phyloP scores from a whole-genome alignment of 2,329 filamentous ascomycete genomes.

The Paradendryphiella salina region DNA sequence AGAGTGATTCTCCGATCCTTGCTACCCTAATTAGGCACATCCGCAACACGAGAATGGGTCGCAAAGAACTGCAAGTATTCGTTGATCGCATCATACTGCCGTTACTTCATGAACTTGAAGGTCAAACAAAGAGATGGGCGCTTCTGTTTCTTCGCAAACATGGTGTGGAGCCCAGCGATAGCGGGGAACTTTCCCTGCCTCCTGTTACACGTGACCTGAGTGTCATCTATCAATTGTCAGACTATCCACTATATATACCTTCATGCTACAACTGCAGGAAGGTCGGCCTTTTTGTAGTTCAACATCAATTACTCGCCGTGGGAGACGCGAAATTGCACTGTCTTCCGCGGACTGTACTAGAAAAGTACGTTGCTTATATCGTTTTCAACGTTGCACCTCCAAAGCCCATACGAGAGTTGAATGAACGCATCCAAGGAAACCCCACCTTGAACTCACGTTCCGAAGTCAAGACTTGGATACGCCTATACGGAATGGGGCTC shows the following conservation, averaged over 20 bases:
- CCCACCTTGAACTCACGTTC: constrained; percentile 2
- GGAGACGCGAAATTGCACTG: background rate
- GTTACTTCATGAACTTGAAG: constrained; percentile 13
- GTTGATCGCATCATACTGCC: constrained; percentile 30
- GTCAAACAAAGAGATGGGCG: constrained; percentile 28
- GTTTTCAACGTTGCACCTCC: constrained; percentile 30
- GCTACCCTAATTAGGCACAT: constrained; percentile 2
- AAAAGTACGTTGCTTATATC: constrained; percentile 27
- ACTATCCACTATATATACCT: too few species aligned
- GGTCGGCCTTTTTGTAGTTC: too few species aligned
- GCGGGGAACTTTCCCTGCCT: constrained; percentile 15
- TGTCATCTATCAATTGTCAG: constrained; percentile 8
- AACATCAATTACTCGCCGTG: constrained; percentile 6
- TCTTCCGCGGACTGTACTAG: constrained; percentile 27
- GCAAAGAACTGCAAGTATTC: constrained; percentile 7
- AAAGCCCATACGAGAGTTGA: constrained; percentile 23
- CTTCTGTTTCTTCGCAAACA: constrained; percentile 33
- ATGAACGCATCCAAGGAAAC: constrained; percentile 18
- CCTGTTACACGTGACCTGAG: constrained; percentile 12
- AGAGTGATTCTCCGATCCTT: constrained; percentile 15
- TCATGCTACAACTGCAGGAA: too few species aligned
- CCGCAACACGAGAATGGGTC: background rate
- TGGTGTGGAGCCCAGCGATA: constrained; percentile 7
- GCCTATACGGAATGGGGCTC: constrained; percentile 21
- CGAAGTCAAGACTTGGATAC: constrained; percentile 30